Conservation (phyloP, 2,329 filamentous ascomycete genomes). For the Penicillium sclerotigenum region DNA sequence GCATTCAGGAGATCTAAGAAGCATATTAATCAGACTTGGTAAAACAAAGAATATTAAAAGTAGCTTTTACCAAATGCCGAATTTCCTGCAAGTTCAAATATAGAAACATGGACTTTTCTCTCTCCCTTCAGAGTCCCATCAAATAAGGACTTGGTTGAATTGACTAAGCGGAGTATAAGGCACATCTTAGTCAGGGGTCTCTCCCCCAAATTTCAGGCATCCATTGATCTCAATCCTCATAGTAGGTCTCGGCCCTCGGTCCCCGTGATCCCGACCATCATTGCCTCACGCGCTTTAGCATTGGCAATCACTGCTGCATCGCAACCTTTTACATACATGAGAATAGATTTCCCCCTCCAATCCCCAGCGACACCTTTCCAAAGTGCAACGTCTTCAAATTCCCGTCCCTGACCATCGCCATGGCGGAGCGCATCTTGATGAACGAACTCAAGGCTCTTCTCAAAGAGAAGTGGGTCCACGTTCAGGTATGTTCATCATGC, state of each 20-base stretch:
- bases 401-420: constrained; percentile 18
- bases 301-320: background rate
- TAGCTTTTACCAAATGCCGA: too few species aligned
- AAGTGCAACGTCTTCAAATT: background rate
- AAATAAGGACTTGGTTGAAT: too few species aligned
- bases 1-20: too few species aligned
- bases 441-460: constrained; percentile 77
- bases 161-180: too few species aligned
- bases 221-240: background rate
- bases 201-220: background rate
- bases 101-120: too few species aligned
- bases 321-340: background rate
- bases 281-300: background rate
- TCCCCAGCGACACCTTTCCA: background rate
- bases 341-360: background rate
- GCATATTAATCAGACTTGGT: too few species aligned
- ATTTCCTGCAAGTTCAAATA: too few species aligned
- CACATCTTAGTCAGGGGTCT: constrained; percentile 6
- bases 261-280: background rate
- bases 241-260: background rate
- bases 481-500: constrained; percentile 59
- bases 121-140: too few species aligned
- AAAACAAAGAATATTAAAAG: too few species aligned
- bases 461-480: constrained; percentile 91
- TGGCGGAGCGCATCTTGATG: constrained; percentile 80